Evolutionary conservation across 441 rosid genomes (phyloP).

Genomic region (Gossypium schwendimanii): DNA sequence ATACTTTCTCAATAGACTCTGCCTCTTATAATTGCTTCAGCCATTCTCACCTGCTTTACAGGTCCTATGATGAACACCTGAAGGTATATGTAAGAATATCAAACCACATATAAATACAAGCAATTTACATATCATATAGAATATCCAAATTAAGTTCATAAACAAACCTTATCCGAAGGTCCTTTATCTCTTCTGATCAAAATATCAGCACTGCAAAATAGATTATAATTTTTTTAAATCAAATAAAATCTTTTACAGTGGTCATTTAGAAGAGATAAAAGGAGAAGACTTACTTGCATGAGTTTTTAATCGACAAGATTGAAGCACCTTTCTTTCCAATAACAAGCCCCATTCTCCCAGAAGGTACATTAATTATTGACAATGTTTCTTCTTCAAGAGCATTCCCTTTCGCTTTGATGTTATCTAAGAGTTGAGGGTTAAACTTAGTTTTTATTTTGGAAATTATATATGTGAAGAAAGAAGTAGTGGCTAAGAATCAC

Average conservation of each 20-base stretch:
- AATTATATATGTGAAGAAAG: background rate
- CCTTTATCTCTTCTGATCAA: conserved; percentile 72
- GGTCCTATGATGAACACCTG: conserved; percentile 81
- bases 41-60: conserved; percentile 74
- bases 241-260: background rate
- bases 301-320: conserved; percentile 66
- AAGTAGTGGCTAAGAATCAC: background rate
- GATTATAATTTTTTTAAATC: conserved; percentile 14
- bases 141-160: background rate
- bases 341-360: conserved; percentile 77
- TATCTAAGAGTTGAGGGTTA: conserved; percentile 31
- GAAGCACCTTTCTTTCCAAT: conserved; percentile 82
- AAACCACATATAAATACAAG: background rate
- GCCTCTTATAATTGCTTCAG: conserved; percentile 86
- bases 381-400: conserved; percentile 66
- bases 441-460: background rate
- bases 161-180: conserved; percentile 74
- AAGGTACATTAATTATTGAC: conserved; percentile 72
- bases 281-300: conserved; percentile 56
- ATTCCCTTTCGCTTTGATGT: conserved; percentile 33
- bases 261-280: background rate
- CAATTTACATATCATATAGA: background rate
- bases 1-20: conserved; percentile 29
- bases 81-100: background rate
- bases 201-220: conserved; percentile 58